Evolutionary conservation across 768 basidiomycete genomes (phyloP).

Genomic region (Naganishia kalamii): DNA sequence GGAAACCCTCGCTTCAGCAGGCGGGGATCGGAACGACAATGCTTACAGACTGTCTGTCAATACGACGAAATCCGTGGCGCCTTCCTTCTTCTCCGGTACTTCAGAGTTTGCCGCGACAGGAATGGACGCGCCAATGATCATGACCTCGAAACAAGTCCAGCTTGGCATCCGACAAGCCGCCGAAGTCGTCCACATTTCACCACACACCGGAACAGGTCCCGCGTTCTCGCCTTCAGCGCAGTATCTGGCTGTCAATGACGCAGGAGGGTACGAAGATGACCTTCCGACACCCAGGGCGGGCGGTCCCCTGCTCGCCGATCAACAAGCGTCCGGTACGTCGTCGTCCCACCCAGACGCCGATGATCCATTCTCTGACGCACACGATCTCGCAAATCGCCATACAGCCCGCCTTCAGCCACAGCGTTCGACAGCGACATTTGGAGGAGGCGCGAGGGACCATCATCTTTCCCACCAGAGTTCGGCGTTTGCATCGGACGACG

Average conservation of each 20-base stretch:
- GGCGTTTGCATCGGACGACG: background rate
- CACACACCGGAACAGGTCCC: background rate
- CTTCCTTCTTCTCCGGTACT: slow-evolving; percentile 35
- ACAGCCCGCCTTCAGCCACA: background rate
- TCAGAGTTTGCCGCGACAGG: slow-evolving; percentile 33
- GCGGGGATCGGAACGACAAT: background rate
- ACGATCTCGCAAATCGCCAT: background rate
- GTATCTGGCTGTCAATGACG: slow-evolving; percentile 7
- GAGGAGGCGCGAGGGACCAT: slow-evolving; percentile 10
- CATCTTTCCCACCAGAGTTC: slow-evolving; percentile 5
- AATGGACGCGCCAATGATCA: slow-evolving; percentile 42
- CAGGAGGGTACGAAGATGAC: background rate
- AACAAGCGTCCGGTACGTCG: background rate
- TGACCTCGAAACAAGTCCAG: slow-evolving; percentile 41
- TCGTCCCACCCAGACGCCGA: background rate
- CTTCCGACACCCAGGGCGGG: background rate
- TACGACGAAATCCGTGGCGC: slow-evolving; percentile 26
- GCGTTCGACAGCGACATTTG: slow-evolving; percentile 21
- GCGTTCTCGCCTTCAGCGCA: background rate
- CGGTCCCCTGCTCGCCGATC: background rate
- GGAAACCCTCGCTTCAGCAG: slow-evolving; percentile 11
- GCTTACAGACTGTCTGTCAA: background rate
- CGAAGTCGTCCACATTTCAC: slow-evolving; percentile 37
- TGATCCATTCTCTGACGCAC: slow-evolving; percentile 1
- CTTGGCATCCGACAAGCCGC: slow-evolving; percentile 40